A percentile compares a stretch with the other conserved stretches of the same genome.
Conservation (phyloP, 2,329 filamentous ascomycete genomes). For the Aureobasidium sp. region DNA sequence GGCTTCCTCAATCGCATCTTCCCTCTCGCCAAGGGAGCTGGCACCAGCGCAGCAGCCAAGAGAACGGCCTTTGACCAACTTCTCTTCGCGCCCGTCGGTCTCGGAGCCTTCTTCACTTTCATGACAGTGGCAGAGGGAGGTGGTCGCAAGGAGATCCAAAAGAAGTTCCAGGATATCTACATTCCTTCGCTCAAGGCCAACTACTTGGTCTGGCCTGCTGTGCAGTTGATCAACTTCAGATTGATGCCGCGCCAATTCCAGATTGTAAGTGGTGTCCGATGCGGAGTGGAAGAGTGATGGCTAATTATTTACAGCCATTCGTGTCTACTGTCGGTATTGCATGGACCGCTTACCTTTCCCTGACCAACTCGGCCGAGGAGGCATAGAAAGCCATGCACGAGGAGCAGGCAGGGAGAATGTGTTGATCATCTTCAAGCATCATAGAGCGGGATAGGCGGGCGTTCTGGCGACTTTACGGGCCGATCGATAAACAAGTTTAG, state of each 20-base stretch:
- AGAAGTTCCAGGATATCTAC: slow-evolving; percentile 92
- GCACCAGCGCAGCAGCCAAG: slow-evolving; percentile 74
- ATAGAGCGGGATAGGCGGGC: neutral
- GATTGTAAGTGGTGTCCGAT: slow-evolving; percentile 58
- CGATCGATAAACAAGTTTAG: neutral
- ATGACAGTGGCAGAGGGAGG: slow-evolving; percentile 97
- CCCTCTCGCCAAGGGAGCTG: slow-evolving; percentile 71
- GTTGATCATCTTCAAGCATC: slow-evolving; percentile 4
- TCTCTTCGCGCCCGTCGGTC: slow-evolving; percentile 81
- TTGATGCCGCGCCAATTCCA: slow-evolving; percentile 94
- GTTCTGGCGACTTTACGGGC: slow-evolving; percentile 7
- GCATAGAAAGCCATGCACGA: slow-evolving; percentile 25
- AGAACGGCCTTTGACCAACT: slow-evolving; percentile 88
- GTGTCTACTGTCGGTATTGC: slow-evolving; percentile 93
- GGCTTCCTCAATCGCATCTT: slow-evolving; percentile 74
- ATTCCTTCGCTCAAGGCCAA: slow-evolving; percentile 92
- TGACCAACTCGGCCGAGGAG: slow-evolving; percentile 81
- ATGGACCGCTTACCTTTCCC: slow-evolving; percentile 93
- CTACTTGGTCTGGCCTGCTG: slow-evolving; percentile 87
- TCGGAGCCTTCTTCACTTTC: slow-evolving; percentile 84
- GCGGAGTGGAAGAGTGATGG: neutral
- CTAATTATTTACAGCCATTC: slow-evolving; percentile 61
- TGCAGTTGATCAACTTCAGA: slow-evolving; percentile 95
- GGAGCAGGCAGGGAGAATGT: neutral
- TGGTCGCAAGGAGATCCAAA: slow-evolving; percentile 66